A percentile compares a stretch with the other conserved stretches of the same genome.
Conservation (phyloP, 2,329 filamentous ascomycete species). For the Cryphonectria carpinicola region DNA sequence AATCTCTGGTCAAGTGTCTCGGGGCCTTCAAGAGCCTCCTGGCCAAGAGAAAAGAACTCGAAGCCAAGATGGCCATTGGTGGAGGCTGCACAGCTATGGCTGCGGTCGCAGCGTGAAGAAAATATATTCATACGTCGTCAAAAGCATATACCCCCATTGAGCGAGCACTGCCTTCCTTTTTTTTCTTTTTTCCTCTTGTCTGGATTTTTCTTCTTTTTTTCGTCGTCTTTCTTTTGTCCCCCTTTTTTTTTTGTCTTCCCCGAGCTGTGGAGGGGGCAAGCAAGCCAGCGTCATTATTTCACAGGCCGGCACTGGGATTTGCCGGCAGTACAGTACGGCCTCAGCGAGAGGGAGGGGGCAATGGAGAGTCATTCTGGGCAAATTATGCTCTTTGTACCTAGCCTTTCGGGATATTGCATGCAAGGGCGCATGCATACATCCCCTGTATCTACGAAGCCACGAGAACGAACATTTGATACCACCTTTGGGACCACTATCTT, state of each 20-base stretch:
- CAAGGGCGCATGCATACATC: slow-evolving; percentile 18
- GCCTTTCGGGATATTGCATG: slow-evolving; percentile 23
- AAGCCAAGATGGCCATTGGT: slow-evolving; percentile 50
- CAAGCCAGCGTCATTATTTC: slow-evolving; percentile 1
- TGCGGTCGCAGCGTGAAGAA: slow-evolving; percentile 22
- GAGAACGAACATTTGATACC: slow-evolving; percentile 29
- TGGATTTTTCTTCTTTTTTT: not conserved
- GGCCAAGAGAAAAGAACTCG: slow-evolving; percentile 68
- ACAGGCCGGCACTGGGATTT: slow-evolving; percentile 23
- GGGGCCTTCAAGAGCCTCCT: slow-evolving; percentile 89
- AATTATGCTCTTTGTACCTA: slow-evolving; percentile 24
- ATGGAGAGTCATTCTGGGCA: slow-evolving; percentile 15
- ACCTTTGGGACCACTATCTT: slow-evolving; percentile 7
- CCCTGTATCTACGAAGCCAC: slow-evolving; percentile 28
- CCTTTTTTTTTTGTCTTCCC: slow-evolving; percentile 19
- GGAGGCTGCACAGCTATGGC: slow-evolving; percentile 23
- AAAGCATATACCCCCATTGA: slow-evolving; percentile 8
- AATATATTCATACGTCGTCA: not conserved
- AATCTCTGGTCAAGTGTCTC: slow-evolving; percentile 79
- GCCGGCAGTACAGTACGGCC: slow-evolving; percentile 22
- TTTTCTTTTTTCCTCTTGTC: not conserved
- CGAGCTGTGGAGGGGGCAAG: slow-evolving; percentile 6
- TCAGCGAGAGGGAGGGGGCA: slow-evolving; percentile 7
- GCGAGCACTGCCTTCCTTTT: slow-evolving; percentile 5
- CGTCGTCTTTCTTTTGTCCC: not conserved